These are phyloP conservation scores for Coemansia aciculifera DNA, from an alignment of 192 early-diverging fungal genomes.

Conservation along the genomic window DNA sequence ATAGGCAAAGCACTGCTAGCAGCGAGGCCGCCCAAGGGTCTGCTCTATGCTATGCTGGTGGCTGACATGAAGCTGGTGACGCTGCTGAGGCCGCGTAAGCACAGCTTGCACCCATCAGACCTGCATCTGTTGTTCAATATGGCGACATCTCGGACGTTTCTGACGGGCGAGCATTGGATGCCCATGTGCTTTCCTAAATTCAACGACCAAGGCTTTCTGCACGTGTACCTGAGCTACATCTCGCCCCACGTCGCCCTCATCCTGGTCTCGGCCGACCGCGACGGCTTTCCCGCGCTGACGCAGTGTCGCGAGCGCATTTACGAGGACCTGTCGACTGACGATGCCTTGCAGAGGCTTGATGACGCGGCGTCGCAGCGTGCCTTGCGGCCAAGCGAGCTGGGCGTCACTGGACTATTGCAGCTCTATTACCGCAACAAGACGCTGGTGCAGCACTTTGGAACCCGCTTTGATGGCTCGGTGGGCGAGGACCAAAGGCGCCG, in stretches of 20 bases:
- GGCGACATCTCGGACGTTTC: constrained; percentile 74
- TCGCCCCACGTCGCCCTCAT: constrained; percentile 70
- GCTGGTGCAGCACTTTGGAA: constrained; percentile 48
- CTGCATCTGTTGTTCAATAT: constrained; percentile 81
- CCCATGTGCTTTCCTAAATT: constrained; percentile 93
- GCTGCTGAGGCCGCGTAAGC: constrained; percentile 69
- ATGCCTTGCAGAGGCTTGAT: constrained; percentile 45
- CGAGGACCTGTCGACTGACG: constrained; percentile 38
- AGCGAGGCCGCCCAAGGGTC: constrained; percentile 58
- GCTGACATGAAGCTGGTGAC: constrained; percentile 77
- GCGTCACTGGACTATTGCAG: constrained; percentile 27
- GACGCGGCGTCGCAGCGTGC: constrained; percentile 57
- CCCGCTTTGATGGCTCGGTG: constrained; percentile 34
- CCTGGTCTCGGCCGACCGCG: constrained; percentile 75
- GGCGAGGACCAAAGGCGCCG: constrained; percentile 30
- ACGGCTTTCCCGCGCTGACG: constrained; percentile 80
- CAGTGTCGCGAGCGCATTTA: constrained; percentile 66
- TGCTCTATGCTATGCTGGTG: constrained; percentile 80
- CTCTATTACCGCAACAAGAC: constrained; percentile 49
- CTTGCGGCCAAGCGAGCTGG: constrained; percentile 47
- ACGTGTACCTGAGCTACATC: constrained; percentile 85
- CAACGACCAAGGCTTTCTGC: constrained; percentile 83
- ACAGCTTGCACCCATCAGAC: constrained; percentile 82
- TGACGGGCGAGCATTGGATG: constrained; percentile 85
- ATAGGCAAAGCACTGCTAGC: constrained; percentile 62